A percentile compares a stretch with the other conserved stretches of the same genome.
Evolutionary conservation across 345 rosid genomes (phyloP).

Genomic region (Carallia pectinifolia): DNA sequence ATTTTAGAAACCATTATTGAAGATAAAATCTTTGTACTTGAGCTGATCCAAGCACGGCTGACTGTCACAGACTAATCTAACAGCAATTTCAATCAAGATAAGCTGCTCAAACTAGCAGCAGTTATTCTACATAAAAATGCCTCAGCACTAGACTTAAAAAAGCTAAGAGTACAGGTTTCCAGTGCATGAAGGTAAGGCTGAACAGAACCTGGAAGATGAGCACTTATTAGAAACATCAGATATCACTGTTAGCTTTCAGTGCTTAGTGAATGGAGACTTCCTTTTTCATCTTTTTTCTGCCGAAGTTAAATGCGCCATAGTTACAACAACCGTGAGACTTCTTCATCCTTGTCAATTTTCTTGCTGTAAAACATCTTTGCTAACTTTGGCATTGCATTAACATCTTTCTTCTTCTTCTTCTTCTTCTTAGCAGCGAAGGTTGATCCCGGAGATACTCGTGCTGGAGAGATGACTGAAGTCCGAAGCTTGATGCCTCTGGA

Average conservation of each 20-base stretch:
- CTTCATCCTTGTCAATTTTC: neutral
- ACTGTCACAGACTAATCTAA: too few species aligned
- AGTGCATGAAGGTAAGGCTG: neutral
- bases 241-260: too few species aligned
- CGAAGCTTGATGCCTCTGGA: slow-evolving; percentile 36
- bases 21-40: too few species aligned
- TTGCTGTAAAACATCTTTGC: neutral
- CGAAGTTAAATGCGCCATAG: neutral
- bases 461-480: slow-evolving; percentile 50
- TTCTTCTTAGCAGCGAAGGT: slow-evolving; percentile 50
- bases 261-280: too few species aligned
- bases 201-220: slow-evolving; percentile 6
- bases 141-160: neutral
- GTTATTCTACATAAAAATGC: neutral
- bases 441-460: slow-evolving; percentile 33
- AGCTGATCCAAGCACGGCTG: too few species aligned
- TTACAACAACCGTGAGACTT: neutral
- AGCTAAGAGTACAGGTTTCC: neutral
- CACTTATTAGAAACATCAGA: slow-evolving; percentile 6
- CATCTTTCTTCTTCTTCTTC: slow-evolving; percentile 24
- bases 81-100: neutral
- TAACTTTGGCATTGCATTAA: slow-evolving; percentile 37
- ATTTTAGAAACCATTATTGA: neutral
- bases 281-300: neutral
- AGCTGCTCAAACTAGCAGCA: neutral